Evolutionary conservation across 805 yeast genomes (phyloP).

Genomic region (Wickerhamomyces chaumierensis): DNA sequence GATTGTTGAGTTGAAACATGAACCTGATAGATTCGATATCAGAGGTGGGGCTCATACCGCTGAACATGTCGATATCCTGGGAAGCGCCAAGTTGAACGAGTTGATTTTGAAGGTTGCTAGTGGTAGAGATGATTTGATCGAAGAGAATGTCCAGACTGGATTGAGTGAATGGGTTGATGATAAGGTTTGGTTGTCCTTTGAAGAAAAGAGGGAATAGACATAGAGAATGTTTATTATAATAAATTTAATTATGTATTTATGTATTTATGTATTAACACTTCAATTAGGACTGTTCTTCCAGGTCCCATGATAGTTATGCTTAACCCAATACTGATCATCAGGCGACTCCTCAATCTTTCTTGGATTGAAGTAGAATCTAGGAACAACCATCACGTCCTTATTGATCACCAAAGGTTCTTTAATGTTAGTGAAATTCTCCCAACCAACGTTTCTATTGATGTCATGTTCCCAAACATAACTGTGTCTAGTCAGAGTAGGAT

Average conservation of each 20-base stretch:
- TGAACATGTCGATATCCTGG: slow-evolving; percentile 93
- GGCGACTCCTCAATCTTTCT: slow-evolving; percentile 1
- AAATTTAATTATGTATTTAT: too few species aligned
- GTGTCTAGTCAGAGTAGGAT: slow-evolving; percentile 5
- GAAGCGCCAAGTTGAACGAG: slow-evolving; percentile 88
- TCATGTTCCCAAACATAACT: slow-evolving; percentile 5
- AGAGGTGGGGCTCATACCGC: slow-evolving; percentile 97
- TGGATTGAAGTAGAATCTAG: slow-evolving; percentile 11
- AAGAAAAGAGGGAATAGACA: not conserved
- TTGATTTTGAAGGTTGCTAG: slow-evolving; percentile 70
- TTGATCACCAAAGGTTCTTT: slow-evolving; percentile 8
- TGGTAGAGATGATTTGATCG: slow-evolving; percentile 64
- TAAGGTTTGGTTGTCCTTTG: slow-evolving; percentile 8
- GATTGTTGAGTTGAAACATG: slow-evolving; percentile 83
- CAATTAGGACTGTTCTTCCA: slow-evolving; percentile 6
- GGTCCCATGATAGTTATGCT: slow-evolving; percentile 9
- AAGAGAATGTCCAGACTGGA: slow-evolving; percentile 45
- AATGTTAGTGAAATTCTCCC: slow-evolving; percentile 14
- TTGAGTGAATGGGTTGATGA: slow-evolving; percentile 46
- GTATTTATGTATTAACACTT: too few species aligned
- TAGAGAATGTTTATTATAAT: too few species aligned
- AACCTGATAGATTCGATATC: slow-evolving; percentile 87
- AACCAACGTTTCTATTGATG: slow-evolving; percentile 6
- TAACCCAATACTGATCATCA: slow-evolving; percentile 5
- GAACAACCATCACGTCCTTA: slow-evolving; percentile 11